Evolutionary conservation across 805 yeast species (phyloP).

Genomic region (Komagataella phaffii): DNA sequence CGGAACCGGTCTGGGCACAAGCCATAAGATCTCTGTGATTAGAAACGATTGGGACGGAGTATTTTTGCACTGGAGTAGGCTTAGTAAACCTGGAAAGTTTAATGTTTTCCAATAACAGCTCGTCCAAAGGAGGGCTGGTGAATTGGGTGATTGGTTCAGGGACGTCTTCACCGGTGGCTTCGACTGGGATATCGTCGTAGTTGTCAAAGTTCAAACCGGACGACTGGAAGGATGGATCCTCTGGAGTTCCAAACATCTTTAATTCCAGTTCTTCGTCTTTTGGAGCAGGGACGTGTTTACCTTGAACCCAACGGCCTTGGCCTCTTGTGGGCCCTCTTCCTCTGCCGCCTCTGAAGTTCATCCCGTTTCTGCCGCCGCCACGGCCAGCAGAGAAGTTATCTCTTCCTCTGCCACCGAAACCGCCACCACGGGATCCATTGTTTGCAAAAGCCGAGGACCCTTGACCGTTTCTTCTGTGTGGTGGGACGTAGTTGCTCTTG

Average conservation of each 20-base stretch:
- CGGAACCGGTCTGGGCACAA: conserved; percentile 98
- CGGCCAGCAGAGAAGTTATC: conserved; percentile 21
- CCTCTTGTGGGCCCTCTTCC: conserved; percentile 27
- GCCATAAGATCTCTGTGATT: conserved; percentile 69
- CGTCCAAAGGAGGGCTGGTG: conserved; percentile 86
- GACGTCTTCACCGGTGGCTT: conserved; percentile 88
- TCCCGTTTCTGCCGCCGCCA: conserved; percentile 19
- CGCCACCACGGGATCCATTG: conserved; percentile 17
- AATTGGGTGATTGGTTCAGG: conserved; percentile 88
- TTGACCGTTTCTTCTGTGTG: conserved; percentile 28
- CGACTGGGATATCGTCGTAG: conserved; percentile 97
- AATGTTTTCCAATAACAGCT: conserved; percentile 76
- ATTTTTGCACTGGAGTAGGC: conserved; percentile 96
- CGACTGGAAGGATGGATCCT: conserved; percentile 67
- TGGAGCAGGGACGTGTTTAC: conserved; percentile 76
- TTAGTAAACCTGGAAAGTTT: conserved; percentile 78
- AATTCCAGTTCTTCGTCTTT: conserved; percentile 56
- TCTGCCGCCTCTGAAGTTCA: conserved; percentile 15
- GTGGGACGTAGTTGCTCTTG: conserved; percentile 27
- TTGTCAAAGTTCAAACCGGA: conserved; percentile 98
- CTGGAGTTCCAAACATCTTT: conserved; percentile 72
- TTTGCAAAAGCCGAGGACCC: conserved; percentile 15
- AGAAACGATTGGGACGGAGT: conserved; percentile 67
- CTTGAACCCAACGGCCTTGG: conserved; percentile 78
- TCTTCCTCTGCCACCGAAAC: conserved; percentile 18